Conservation (phyloP, 805 yeast species). For the Cyberlindnera mrakii region DNA sequence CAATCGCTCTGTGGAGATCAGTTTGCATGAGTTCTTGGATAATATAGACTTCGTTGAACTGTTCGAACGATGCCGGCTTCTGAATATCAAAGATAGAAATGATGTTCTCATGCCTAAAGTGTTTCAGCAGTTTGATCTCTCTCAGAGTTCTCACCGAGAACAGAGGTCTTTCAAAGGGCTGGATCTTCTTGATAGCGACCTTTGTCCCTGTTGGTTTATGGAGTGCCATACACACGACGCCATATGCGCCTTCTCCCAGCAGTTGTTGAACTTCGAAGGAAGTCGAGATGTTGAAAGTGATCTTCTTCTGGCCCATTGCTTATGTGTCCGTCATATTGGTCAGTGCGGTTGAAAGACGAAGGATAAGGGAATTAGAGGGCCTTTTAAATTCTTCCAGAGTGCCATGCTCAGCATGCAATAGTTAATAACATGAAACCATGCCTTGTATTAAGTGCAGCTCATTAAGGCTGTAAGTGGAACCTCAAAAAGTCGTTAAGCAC, state of each 20-base stretch:
- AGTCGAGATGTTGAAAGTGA: conserved; percentile 75
- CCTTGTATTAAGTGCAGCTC: too few relatives aligned
- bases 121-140: conserved; percentile 81
- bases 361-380: too few relatives aligned
- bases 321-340: not conserved
- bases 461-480: too few relatives aligned
- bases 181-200: conserved; percentile 94
- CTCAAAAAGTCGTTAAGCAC: too few relatives aligned
- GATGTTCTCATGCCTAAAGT: conserved; percentile 91
- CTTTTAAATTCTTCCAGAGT: too few relatives aligned
- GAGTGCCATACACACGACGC: conserved; percentile 84
- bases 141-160: conserved; percentile 84
- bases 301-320: conserved; percentile 27
- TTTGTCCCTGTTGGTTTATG: conserved; percentile 81
- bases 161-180: conserved; percentile 86
- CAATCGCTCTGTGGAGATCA: conserved; percentile 73
- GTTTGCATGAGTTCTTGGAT: conserved; percentile 88
- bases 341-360: not conserved
- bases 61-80: conserved; percentile 68
- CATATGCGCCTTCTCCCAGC: conserved; percentile 96
- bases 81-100: conserved; percentile 86
- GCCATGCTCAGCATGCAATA: too few relatives aligned
- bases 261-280: conserved; percentile 81
- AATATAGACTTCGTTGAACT: conserved; percentile 81
- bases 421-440: too few relatives aligned